These are phyloP conservation scores for Schwanniomyces polymorphus DNA, from an alignment of 805 yeast genomes.

Conservation along the genomic window DNA sequence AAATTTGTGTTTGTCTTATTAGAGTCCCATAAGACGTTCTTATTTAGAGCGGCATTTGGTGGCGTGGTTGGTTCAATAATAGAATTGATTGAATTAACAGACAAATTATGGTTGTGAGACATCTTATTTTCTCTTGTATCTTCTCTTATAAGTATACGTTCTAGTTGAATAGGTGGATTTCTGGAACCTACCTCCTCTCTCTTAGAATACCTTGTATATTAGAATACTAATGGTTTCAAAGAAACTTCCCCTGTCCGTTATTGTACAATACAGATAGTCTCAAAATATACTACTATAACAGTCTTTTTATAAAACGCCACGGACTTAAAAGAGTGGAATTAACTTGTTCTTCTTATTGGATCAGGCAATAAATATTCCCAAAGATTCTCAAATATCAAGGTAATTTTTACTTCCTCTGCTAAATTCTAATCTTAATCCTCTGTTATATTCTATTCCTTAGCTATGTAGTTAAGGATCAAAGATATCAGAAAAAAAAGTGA, in stretches of 20 bases:
- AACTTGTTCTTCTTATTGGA: not conserved
- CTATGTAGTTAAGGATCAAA: not conserved
- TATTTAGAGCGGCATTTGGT: slow-evolving; percentile 22
- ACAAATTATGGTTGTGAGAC: slow-evolving; percentile 32
- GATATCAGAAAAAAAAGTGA: not conserved
- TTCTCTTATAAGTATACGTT: not conserved
- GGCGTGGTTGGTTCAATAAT: slow-evolving; percentile 55
- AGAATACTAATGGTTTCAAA: not conserved
- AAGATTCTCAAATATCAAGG: not conserved
- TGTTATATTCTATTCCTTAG: not conserved
- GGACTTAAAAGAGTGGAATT: not conserved
- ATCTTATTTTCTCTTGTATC: not conserved
- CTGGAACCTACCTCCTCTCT: not conserved
- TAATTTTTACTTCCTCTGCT: not conserved
- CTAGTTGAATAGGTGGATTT: not conserved
- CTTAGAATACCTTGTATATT: not conserved
- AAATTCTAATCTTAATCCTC: not conserved
- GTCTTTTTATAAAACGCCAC: not conserved
- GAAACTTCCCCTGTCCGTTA: not conserved
- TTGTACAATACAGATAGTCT: not conserved
- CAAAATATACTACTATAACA: not conserved
- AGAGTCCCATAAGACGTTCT: slow-evolving; percentile 31
- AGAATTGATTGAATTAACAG: slow-evolving; percentile 44
- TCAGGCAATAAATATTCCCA: not conserved
- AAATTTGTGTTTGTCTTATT: slow-evolving; percentile 24